These are phyloP conservation scores for Oemleria cerasiformis DNA, from an alignment of 306 rosid species.

Conservation along the genomic window DNA sequence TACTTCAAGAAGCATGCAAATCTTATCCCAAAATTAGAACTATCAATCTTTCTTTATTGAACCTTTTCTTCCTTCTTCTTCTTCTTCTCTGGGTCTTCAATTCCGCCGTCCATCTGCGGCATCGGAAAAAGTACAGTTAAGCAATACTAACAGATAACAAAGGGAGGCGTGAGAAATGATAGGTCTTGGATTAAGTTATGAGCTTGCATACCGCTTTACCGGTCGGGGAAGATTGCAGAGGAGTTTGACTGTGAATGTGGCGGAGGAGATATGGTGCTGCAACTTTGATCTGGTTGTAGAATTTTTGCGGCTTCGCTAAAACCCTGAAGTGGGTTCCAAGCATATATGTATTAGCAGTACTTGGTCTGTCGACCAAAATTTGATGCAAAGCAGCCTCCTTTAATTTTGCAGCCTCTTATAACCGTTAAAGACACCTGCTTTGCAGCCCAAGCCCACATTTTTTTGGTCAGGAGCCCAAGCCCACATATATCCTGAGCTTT, in stretches of 20 bases:
- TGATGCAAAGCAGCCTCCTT: neutral
- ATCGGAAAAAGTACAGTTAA: neutral
- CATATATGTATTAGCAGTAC: neutral
- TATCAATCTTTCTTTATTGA: neutral
- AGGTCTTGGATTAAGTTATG: neutral
- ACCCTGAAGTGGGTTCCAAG: constrained; percentile 13
- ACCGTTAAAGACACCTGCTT: too few species aligned
- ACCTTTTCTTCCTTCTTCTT: constrained; percentile 96
- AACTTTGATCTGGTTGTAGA: neutral
- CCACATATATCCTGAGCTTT: too few species aligned
- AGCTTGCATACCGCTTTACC: neutral
- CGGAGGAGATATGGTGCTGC: constrained; percentile 1
- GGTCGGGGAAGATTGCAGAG: constrained; percentile 5
- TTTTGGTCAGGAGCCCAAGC: too few species aligned
- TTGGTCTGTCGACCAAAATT: neutral
- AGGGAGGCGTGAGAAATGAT: neutral
- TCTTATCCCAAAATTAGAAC: neutral
- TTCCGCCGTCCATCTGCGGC: constrained; percentile 31
- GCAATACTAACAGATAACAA: neutral
- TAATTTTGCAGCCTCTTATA: too few species aligned
- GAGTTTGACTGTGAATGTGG: neutral
- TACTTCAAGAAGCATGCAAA: neutral
- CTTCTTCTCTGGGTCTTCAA: constrained; percentile 88
- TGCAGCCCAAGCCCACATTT: too few species aligned
- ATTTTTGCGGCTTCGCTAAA: constrained; percentile 3